These are phyloP conservation scores for Azolla pinnata DNA, from an alignment of 75 land plant genomes.

Conservation along the genomic window DNA sequence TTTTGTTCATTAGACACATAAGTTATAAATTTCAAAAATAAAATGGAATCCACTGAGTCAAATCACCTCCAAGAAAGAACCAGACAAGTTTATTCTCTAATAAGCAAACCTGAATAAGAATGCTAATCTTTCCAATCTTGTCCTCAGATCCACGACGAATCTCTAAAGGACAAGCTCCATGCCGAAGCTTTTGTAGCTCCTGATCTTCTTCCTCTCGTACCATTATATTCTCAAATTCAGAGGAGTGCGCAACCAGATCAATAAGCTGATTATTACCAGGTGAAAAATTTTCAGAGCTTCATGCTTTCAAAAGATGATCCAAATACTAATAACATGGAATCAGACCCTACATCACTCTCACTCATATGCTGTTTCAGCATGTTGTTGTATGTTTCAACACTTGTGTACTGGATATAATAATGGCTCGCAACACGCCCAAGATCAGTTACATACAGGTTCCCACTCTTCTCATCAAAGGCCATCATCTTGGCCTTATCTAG, in stretches of 20 bases:
- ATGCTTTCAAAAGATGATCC: not conserved
- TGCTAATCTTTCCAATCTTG: conserved; percentile 86
- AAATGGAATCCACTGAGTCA: too few species aligned
- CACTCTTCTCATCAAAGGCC: conserved; percentile 99
- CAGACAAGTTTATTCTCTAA: too few species aligned
- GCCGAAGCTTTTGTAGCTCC: conserved; percentile 59
- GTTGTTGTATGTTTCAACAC: conserved; percentile 98
- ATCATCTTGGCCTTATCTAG: conserved; percentile 98
- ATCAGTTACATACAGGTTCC: conserved; percentile 93
- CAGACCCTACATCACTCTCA: conserved; percentile 71
- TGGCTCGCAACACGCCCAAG: conserved; percentile 99
- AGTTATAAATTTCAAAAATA: too few species aligned
- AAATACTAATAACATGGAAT: not conserved
- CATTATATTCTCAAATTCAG: conserved; percentile 95
- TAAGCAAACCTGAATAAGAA: conserved; percentile 81
- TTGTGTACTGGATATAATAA: conserved; percentile 86
- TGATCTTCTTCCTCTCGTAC: conserved; percentile 94
- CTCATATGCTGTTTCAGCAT: conserved; percentile 93
- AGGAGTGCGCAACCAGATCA: conserved; percentile 91
- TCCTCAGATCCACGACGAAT: conserved; percentile 75
- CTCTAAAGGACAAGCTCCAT: conserved; percentile 68
- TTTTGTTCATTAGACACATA: too few species aligned
- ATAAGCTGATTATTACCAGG: conserved; percentile 50
- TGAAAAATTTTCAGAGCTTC: not conserved
- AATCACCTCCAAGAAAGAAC: too few species aligned